Conservation (phyloP, 202 grass and related monocot genomes). For the Thinopyrum obtusiflorum region DNA sequence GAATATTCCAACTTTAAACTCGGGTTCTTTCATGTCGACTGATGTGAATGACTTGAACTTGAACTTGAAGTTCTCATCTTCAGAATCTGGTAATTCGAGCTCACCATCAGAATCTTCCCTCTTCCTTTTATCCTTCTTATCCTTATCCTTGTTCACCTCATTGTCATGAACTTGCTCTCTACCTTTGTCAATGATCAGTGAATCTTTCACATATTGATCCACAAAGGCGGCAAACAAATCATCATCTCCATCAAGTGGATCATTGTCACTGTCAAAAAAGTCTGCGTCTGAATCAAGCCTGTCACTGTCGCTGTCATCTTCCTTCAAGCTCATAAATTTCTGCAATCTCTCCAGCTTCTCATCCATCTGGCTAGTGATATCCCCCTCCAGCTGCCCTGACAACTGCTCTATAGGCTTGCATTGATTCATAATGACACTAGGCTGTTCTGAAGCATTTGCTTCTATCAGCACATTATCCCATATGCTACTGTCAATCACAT, state of each 20-base stretch:
- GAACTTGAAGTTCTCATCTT: not conserved
- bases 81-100: not conserved
- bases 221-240: not conserved
- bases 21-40: not conserved
- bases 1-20: not conserved
- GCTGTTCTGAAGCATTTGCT: no score
- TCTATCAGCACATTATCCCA: no score
- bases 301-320: not conserved
- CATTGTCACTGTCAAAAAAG: not conserved
- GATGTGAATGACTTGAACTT: not conserved
- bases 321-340: no score
- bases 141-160: not conserved
- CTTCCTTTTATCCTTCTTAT: not conserved
- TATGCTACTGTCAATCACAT: no score
- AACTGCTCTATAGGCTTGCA: no score
- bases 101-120: not conserved
- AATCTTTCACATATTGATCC: not conserved
- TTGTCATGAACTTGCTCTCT: no score
- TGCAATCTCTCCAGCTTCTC: no score
- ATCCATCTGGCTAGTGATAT: no score
- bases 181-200: no score
- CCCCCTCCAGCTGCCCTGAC: no score
- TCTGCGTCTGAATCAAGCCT: not conserved
- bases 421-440: no score
- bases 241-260: not conserved